Evolutionary conservation across 345 rosid species (phyloP).

Genomic region (Physaria fendleri): DNA sequence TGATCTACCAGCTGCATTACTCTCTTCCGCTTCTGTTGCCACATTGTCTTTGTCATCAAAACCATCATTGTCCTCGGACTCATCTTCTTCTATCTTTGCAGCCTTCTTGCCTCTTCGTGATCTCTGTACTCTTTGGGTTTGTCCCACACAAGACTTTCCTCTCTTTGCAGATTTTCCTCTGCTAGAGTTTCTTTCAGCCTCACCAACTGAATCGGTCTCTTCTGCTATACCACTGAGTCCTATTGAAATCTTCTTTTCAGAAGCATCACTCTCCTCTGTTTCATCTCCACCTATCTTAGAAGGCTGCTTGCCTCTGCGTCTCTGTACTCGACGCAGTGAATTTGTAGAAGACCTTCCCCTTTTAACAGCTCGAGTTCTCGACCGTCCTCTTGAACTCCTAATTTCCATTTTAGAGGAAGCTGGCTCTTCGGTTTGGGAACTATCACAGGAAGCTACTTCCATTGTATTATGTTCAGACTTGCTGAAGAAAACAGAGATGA

Average conservation of each 20-base stretch:
- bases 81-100: conserved; percentile 42
- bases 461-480: conserved; percentile 30
- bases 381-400: conserved; percentile 52
- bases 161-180: conserved; percentile 19
- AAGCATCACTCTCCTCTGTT: conserved; percentile 43
- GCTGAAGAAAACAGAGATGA: conserved; percentile 32
- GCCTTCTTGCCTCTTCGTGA: conserved; percentile 37
- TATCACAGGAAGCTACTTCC: conserved; percentile 17
- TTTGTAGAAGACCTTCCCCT: conserved; percentile 33
- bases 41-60: conserved; percentile 19
- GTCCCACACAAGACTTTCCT: conserved; percentile 19
- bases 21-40: conserved; percentile 13
- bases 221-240: conserved; percentile 17
- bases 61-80: conserved; percentile 43
- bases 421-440: conserved; percentile 14
- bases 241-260: conserved; percentile 27
- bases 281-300: conserved; percentile 44
- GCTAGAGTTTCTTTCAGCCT: conserved; percentile 6
- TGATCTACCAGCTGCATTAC: conserved; percentile 9
- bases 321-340: conserved; percentile 35
- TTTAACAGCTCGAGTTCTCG: conserved; percentile 37
- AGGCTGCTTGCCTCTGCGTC: conserved; percentile 44
- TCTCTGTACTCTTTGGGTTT: conserved; percentile 28
- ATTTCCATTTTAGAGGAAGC: conserved; percentile 25
- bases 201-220: conserved; percentile 3